phyloP scores from a whole-genome alignment of 768 basidiomycete species.

The Mycena leptocephala region DNA sequence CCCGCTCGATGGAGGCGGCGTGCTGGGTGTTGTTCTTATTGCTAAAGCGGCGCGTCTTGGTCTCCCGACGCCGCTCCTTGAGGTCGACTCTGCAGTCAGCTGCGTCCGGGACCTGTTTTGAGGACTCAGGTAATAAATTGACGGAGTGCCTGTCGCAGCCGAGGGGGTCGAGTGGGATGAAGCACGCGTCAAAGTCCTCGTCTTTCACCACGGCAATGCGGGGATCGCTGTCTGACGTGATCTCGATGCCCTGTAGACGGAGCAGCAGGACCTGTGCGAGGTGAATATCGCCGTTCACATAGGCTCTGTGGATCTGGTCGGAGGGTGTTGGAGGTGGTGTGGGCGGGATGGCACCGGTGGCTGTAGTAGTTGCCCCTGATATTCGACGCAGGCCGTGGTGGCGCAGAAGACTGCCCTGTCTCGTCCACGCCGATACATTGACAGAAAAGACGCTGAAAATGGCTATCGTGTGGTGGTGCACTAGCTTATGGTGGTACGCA shows the following conservation, averaged over 20 bases:
- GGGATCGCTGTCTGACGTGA: conserved; percentile 73
- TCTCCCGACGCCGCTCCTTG: conserved; percentile 33
- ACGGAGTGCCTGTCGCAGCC: conserved; percentile 13
- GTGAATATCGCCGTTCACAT: conserved; percentile 77
- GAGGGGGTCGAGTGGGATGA: conserved; percentile 60
- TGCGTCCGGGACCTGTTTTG: not conserved
- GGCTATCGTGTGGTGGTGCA: too few relatives aligned
- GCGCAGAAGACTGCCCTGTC: not conserved
- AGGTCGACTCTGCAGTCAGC: not conserved
- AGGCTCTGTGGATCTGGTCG: conserved; percentile 79
- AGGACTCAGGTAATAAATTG: not conserved
- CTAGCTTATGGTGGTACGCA: too few relatives aligned
- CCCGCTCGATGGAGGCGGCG: conserved; percentile 12
- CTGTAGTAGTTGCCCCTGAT: too few relatives aligned
- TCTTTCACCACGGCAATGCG: conserved; percentile 74
- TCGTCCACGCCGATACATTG: not conserved
- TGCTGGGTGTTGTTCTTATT: conserved; percentile 20
- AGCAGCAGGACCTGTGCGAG: conserved; percentile 76
- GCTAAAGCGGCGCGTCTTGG: conserved; percentile 29
- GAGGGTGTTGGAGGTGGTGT: conserved; percentile 63
- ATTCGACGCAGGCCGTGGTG: not conserved
- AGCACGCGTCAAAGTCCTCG: conserved; percentile 66
- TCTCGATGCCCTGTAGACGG: conserved; percentile 74
- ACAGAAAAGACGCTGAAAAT: too few relatives aligned
- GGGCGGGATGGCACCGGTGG: conserved; percentile 38